Conservation (phyloP, 306 rosid species). For the Hippophae tibetana region DNA sequence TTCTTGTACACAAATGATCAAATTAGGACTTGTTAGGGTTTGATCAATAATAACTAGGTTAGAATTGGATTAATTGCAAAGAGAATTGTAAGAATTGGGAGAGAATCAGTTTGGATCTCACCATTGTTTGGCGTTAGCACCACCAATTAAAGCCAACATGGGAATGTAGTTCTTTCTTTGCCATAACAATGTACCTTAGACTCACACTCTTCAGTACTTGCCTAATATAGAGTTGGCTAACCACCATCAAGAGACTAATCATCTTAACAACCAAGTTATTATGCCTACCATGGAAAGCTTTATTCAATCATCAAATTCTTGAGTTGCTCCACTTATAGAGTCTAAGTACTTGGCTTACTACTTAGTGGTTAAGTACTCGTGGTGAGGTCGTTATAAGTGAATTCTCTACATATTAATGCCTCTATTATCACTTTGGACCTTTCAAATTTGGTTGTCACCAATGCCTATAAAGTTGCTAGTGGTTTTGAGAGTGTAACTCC, state of each 20-base stretch:
- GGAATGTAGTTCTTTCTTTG: slow-evolving; percentile 77
- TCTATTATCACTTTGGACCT: slow-evolving; percentile 73
- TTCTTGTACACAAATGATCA: slow-evolving; percentile 7
- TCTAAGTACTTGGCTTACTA: slow-evolving; percentile 85
- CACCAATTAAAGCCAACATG: slow-evolving; percentile 33
- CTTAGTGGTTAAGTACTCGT: slow-evolving; percentile 78
- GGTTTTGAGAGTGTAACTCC: slow-evolving; percentile 74
- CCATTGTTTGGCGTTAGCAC: slow-evolving; percentile 55
- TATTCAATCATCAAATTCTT: slow-evolving; percentile 7
- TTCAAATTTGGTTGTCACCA: slow-evolving; percentile 67
- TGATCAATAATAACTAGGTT: slow-evolving; percentile 11
- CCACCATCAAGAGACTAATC: slow-evolving; percentile 44
- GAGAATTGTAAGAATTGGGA: slow-evolving; percentile 74
- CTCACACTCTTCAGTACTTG: slow-evolving; percentile 72
- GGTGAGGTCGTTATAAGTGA: slow-evolving; percentile 98
- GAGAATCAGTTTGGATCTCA: slow-evolving; percentile 91
- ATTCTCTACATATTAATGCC: slow-evolving; percentile 55
- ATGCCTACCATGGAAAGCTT: slow-evolving; percentile 34
- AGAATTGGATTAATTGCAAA: slow-evolving; percentile 26
- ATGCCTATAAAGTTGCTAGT: slow-evolving; percentile 57
- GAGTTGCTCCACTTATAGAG: slow-evolving; percentile 48
- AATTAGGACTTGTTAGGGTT: slow-evolving; percentile 31
- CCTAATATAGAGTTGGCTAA: slow-evolving; percentile 51
- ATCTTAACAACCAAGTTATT: slow-evolving; percentile 11
- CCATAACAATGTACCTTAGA: slow-evolving; percentile 58